Evolutionary conservation across 2,329 filamentous ascomycete genomes (phyloP).

Genomic region (Colletotrichum orbiculare): DNA sequence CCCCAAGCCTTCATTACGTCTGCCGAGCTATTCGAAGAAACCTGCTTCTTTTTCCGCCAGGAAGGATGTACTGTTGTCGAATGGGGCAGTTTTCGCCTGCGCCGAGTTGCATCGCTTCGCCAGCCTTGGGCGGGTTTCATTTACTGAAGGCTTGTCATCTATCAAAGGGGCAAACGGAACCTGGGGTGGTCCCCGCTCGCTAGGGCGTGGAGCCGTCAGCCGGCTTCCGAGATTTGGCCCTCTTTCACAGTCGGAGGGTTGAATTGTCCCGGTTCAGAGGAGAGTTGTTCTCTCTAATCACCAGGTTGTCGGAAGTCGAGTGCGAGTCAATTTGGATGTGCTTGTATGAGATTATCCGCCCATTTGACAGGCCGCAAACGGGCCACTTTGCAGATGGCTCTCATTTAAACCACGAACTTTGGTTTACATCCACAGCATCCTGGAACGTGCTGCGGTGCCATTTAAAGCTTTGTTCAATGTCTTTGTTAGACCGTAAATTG

Average conservation of each 20-base stretch:
- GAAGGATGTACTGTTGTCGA: background rate
- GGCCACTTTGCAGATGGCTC: too few species aligned
- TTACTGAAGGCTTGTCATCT: slow-evolving; percentile 1
- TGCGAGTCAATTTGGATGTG: too few species aligned
- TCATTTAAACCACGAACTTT: too few species aligned
- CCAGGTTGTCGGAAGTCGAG: too few species aligned
- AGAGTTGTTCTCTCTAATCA: too few species aligned
- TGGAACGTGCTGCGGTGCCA: too few species aligned
- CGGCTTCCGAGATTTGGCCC: background rate
- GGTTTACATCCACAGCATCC: too few species aligned
- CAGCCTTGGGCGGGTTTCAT: background rate
- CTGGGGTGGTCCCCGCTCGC: background rate
- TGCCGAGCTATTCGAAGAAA: background rate
- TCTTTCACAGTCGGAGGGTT: background rate
- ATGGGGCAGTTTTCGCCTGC: slow-evolving; percentile 13
- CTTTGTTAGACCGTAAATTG: too few species aligned
- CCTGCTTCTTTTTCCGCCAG: background rate
- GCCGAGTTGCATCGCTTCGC: background rate
- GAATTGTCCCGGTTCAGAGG: background rate
- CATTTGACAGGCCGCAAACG: too few species aligned
- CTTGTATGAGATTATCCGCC: too few species aligned
- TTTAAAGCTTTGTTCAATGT: too few species aligned
- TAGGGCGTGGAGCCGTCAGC: background rate
- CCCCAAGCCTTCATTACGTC: too few species aligned
- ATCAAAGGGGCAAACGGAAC: background rate